Percentiles rank a stretch among this genome's conserved stretches.
Conservation (phyloP, 2,329 filamentous ascomycete species). For the Dactylellina sp. region DNA sequence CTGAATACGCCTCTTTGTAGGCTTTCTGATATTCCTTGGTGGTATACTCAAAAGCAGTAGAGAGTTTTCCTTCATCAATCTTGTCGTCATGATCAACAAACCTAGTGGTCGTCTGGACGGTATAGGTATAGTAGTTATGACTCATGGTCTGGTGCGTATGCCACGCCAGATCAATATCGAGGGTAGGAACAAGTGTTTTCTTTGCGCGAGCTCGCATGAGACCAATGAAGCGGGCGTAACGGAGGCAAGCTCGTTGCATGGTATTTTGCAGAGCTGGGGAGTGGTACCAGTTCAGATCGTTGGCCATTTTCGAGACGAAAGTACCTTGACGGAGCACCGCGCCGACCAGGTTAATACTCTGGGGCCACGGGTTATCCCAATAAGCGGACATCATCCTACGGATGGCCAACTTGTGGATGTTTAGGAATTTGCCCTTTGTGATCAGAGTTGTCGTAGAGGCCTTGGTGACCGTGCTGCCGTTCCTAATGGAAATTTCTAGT, state of each 20-base stretch:
- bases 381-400: slow-evolving; percentile 78
- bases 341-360: slow-evolving; percentile 56
- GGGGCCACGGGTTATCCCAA: slow-evolving; percentile 70
- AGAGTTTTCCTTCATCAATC: slow-evolving; percentile 75
- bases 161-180: slow-evolving; percentile 81
- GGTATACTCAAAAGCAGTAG: slow-evolving; percentile 77
- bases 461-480: slow-evolving; percentile 63
- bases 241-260: slow-evolving; percentile 62
- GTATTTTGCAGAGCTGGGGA: slow-evolving; percentile 61
- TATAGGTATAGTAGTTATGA: slow-evolving; percentile 72
- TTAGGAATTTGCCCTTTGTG: slow-evolving; percentile 49
- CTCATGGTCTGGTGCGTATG: slow-evolving; percentile 83
- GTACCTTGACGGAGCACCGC: slow-evolving; percentile 59
- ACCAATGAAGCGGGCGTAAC: slow-evolving; percentile 70
- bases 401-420: slow-evolving; percentile 64
- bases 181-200: slow-evolving; percentile 74
- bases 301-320: slow-evolving; percentile 59
- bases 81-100: slow-evolving; percentile 89
- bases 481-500: slow-evolving; percentile 67
- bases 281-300: slow-evolving; percentile 58
- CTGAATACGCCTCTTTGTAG: slow-evolving; percentile 76
- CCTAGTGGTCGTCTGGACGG: slow-evolving; percentile 65
- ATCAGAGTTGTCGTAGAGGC: slow-evolving; percentile 61
- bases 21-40: slow-evolving; percentile 75
- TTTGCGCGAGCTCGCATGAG: slow-evolving; percentile 69